These are phyloP conservation scores for Lasiodiplodia sp. DNA, from an alignment of 2,329 filamentous ascomycete species.

Conservation along the genomic window DNA sequence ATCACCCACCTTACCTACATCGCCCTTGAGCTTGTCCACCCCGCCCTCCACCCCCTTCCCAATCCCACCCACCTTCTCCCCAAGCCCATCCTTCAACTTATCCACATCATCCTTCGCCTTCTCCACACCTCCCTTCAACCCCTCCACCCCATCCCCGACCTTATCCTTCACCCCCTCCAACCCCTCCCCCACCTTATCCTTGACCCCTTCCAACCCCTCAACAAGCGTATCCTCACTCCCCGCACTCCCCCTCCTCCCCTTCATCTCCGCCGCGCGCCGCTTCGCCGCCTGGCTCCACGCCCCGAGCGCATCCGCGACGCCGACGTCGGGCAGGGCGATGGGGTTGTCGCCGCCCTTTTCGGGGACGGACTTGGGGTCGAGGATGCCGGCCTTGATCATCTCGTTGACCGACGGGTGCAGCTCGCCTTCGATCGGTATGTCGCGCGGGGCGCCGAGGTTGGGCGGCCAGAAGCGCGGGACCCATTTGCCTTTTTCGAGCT, in stretches of 20 bases:
- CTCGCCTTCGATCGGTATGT: conserved; percentile 42
- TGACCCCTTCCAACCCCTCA: background rate
- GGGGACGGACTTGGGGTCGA: conserved; percentile 26
- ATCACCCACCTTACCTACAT: too few species aligned
- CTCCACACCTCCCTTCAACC: background rate
- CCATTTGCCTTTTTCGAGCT: conserved; percentile 47
- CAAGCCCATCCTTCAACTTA: background rate
- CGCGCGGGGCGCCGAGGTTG: conserved; percentile 44
- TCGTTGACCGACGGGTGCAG: conserved; percentile 42
- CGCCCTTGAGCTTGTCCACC: too few species aligned
- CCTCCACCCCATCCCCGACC: background rate
- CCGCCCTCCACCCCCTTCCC: too few species aligned
- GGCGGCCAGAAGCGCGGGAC: conserved; percentile 45
- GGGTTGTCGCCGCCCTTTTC: conserved; percentile 13
- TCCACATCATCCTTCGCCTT: too few species aligned
- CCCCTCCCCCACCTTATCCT: background rate
- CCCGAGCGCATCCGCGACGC: background rate
- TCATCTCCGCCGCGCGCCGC: background rate
- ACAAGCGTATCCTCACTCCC: background rate
- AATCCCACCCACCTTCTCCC: too few species aligned
- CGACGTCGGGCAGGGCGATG: background rate
- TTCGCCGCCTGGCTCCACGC: background rate
- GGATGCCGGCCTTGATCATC: conserved; percentile 31
- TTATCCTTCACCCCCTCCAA: background rate
- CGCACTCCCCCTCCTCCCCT: background rate